phyloP scores from a whole-genome alignment of 257 asterid genomes.

The Solanum lycopersicoides region DNA sequence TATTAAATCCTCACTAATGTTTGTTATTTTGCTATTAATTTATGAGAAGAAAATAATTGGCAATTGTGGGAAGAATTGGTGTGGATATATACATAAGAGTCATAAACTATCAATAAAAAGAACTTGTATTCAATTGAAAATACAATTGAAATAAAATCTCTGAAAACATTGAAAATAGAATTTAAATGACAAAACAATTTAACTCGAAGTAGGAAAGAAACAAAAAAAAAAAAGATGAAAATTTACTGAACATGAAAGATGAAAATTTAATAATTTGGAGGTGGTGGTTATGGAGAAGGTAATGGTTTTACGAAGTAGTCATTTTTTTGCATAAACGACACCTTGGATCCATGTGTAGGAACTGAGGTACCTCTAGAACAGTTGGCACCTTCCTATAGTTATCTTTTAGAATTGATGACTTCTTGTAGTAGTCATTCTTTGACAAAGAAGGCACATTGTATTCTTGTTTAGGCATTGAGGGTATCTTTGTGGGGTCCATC shows the following conservation, averaged over 20 bases:
- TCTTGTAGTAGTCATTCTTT: not conserved
- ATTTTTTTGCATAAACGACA: not conserved
- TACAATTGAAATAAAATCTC: not conserved
- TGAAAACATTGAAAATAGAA: not conserved
- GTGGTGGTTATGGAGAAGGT: not conserved
- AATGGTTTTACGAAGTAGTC: not conserved
- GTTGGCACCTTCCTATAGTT: not conserved
- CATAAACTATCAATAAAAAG: not conserved
- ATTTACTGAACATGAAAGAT: not conserved
- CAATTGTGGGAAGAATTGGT: too few relatives aligned
- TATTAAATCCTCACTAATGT: too few relatives aligned
- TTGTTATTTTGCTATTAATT: too few relatives aligned
- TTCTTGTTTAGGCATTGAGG: not conserved
- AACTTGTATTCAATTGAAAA: not conserved
- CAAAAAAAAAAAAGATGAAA: too few relatives aligned
- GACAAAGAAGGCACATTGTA: not conserved
- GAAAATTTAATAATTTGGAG: not conserved
- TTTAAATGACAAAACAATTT: not conserved
- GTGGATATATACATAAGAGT: too few relatives aligned
- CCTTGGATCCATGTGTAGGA: not conserved
- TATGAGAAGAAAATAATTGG: too few relatives aligned
- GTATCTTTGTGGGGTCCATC: too few relatives aligned
- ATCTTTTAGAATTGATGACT: not conserved
- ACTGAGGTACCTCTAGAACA: not conserved
- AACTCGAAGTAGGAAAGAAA: not conserved